Evolutionary conservation across 306 rosid species (phyloP).

Genomic region (Fragaria ananassa): DNA sequence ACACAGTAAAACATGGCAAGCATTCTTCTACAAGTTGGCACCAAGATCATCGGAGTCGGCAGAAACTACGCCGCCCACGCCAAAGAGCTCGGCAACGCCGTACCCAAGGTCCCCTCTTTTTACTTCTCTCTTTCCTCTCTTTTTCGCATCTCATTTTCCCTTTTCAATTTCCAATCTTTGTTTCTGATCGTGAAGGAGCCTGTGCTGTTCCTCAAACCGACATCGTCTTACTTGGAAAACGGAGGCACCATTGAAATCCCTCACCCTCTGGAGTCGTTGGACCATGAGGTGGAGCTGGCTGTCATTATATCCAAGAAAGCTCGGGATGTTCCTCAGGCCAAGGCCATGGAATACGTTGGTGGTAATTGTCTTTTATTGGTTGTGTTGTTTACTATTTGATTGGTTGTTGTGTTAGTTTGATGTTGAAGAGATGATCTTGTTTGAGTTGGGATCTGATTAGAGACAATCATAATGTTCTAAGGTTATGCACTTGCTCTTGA

Average conservation of each 20-base stretch:
- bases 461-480: slow-evolving; percentile 27
- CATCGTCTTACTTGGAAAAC: slow-evolving; percentile 78
- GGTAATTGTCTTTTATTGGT: slow-evolving; percentile 32
- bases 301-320: slow-evolving; percentile 75
- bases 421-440: neutral
- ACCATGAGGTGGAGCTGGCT: slow-evolving; percentile 96
- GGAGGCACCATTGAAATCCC: slow-evolving; percentile 95
- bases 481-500: slow-evolving; percentile 96
- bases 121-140: neutral
- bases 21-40: slow-evolving; percentile 59
- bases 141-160: neutral
- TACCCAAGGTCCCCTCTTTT: slow-evolving; percentile 62
- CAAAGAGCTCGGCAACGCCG: slow-evolving; percentile 94
- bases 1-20: neutral
- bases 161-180: neutral
- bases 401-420: neutral
- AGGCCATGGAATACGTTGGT: slow-evolving; percentile 86
- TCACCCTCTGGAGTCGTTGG: slow-evolving; percentile 65
- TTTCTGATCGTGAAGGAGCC: slow-evolving; percentile 55
- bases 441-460: slow-evolving; percentile 3
- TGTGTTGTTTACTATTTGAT: neutral
- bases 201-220: slow-evolving; percentile 81
- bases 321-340: slow-evolving; percentile 73
- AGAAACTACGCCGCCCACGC: slow-evolving; percentile 96
- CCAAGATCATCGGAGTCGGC: slow-evolving; percentile 88